A percentile compares a stretch with the other conserved stretches of the same genome.
These are phyloP conservation scores for Eimeria praecox DNA, from an alignment of 169 alveolate genomes.

Conservation along the genomic window DNA sequence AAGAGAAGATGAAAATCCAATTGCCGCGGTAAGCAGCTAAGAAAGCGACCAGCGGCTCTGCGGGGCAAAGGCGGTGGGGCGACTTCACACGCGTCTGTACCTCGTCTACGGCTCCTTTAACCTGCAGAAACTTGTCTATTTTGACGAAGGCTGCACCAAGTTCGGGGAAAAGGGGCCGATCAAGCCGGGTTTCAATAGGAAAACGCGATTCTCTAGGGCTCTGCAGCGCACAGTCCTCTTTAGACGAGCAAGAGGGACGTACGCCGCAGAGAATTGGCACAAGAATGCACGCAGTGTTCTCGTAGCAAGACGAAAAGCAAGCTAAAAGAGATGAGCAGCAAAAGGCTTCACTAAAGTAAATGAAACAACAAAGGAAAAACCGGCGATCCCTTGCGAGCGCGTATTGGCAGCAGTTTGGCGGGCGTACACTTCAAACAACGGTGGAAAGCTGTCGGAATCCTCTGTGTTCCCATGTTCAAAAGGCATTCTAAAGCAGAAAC, in stretches of 20 bases:
- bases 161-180: conserved; percentile 27
- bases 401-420: conserved; percentile 54
- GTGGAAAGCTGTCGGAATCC: background rate
- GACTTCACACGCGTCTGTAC: background rate
- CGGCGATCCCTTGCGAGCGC: conserved; percentile 77
- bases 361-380: conserved; percentile 4
- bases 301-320: background rate
- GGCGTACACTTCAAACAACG: conserved; percentile 52
- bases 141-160: background rate
- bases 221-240: conserved; percentile 49
- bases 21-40: background rate
- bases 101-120: background rate
- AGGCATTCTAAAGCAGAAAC: conserved; percentile 1
- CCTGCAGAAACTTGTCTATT: background rate
- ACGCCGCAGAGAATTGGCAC: background rate
- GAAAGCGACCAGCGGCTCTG: conserved; percentile 46
- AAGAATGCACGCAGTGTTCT: conserved; percentile 40
- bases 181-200: conserved; percentile 61
- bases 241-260: conserved; percentile 65
- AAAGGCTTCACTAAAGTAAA: conserved; percentile 6
- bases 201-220: conserved; percentile 27
- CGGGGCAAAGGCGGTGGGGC: conserved; percentile 47
- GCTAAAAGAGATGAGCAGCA: background rate
- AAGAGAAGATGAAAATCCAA: background rate
- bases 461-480: conserved; percentile 35